Percentiles rank a stretch among this genome's conserved stretches.
Conservation (phyloP, 2,329 filamentous ascomycete species). For the Xylaria sp. region DNA sequence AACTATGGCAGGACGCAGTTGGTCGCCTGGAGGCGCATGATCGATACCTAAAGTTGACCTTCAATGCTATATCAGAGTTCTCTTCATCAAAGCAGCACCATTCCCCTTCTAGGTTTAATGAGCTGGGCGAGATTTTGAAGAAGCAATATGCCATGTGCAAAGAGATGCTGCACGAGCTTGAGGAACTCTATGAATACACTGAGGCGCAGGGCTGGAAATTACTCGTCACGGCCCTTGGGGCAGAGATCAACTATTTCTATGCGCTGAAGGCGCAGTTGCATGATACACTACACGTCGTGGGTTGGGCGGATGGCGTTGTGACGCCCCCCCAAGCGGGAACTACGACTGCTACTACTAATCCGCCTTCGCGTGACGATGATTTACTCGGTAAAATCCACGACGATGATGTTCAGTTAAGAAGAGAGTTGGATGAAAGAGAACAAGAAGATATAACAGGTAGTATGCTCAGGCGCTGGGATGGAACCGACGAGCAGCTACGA, state of each 20-base stretch:
- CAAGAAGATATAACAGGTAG: conserved; percentile 47
- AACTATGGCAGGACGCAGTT: conserved; percentile 73
- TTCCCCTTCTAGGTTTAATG: conserved; percentile 42
- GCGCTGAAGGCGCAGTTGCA: conserved; percentile 68
- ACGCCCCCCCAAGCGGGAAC: conserved; percentile 28
- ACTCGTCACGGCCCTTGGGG: conserved; percentile 78
- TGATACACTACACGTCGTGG: conserved; percentile 49
- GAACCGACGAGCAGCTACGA: conserved; percentile 45
- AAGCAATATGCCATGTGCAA: conserved; percentile 67
- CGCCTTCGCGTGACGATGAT: conserved; percentile 20
- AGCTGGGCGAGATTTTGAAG: conserved; percentile 54
- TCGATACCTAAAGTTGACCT: conserved; percentile 45
- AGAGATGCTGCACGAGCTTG: conserved; percentile 64
- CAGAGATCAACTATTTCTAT: conserved; percentile 74
- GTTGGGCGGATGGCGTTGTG: conserved; percentile 43
- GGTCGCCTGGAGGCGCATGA: conserved; percentile 72
- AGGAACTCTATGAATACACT: conserved; percentile 63
- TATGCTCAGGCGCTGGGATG: conserved; percentile 50
- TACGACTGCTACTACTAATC: background rate
- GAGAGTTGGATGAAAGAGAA: background rate
- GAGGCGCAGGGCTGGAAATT: conserved; percentile 76
- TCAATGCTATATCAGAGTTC: conserved; percentile 37
- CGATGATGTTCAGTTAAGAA: background rate
- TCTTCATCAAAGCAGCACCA: conserved; percentile 32
- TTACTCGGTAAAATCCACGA: conserved; percentile 37